A percentile compares a stretch with the other conserved stretches of the same genome.
Conservation (phyloP, 495 filamentous ascomycete species). For the Penicillium diatomitis region DNA sequence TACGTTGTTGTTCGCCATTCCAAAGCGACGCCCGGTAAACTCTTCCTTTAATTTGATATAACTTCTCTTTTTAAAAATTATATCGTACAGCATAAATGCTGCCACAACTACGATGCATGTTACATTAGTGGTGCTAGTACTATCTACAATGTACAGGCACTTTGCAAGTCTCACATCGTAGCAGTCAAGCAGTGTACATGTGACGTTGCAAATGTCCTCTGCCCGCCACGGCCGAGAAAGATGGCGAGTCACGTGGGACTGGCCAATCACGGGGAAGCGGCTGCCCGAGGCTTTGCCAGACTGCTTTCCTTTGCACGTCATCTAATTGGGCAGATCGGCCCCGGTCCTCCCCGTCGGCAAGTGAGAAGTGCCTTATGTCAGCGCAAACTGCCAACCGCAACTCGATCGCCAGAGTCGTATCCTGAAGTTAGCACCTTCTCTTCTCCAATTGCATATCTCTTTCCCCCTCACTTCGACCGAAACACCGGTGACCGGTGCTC, state of each 20-base stretch:
- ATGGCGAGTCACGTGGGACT: constrained; percentile 25
- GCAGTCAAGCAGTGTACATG: too few species aligned
- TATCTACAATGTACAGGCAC: too few species aligned
- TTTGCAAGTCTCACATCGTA: too few species aligned
- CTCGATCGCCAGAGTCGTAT: constrained; percentile 14
- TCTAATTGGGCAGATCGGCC: constrained; percentile 27
- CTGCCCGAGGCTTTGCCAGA: constrained; percentile 16
- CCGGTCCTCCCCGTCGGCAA: constrained; percentile 32
- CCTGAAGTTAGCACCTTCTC: constrained; percentile 15
- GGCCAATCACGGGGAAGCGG: constrained; percentile 23
- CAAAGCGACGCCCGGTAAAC: too few species aligned
- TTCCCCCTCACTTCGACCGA: constrained; percentile 10
- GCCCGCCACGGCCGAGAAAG: constrained; percentile 16
- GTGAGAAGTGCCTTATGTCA: constrained; percentile 31
- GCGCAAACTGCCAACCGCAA: constrained; percentile 31
- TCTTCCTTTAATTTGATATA: too few species aligned
- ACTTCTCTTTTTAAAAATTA: too few species aligned
- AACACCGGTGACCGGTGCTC: constrained; percentile 14
- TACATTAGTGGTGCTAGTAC: too few species aligned
- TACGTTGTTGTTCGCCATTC: too few species aligned
- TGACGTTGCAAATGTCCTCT: too few species aligned
- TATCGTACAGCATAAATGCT: too few species aligned
- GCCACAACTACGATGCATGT: too few species aligned
- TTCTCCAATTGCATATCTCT: constrained; percentile 16
- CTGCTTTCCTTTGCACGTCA: constrained; percentile 24